Conservation (phyloP, 2,329 filamentous ascomycete genomes). For the Penicillium psychrosexuale region DNA sequence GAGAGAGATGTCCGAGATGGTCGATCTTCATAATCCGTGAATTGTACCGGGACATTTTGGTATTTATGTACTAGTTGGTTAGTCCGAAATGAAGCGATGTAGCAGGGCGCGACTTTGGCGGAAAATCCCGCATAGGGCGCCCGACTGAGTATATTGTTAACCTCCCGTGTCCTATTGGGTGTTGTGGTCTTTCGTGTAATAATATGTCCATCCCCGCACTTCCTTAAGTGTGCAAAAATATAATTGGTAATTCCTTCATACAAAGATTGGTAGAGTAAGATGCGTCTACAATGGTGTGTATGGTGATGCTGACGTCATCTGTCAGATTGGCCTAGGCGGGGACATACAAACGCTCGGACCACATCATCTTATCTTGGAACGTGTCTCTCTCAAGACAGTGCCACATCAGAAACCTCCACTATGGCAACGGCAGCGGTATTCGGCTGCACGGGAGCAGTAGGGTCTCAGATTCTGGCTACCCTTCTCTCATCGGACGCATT, state of each 20-base stretch:
- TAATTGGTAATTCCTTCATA: too few species aligned
- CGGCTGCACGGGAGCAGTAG: slow-evolving; percentile 33
- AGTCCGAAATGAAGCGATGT: not conserved
- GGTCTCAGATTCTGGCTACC: slow-evolving; percentile 31
- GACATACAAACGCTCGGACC: not conserved
- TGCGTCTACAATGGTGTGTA: too few species aligned
- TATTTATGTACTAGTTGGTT: not conserved
- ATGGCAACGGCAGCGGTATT: slow-evolving; percentile 34
- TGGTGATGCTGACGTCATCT: not conserved
- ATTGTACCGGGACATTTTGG: not conserved
- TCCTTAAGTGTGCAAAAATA: too few species aligned
- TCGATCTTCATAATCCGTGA: too few species aligned
- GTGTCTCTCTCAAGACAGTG: not conserved
- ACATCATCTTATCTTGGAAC: not conserved
- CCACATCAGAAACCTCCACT: slow-evolving; percentile 4
- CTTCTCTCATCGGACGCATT: slow-evolving; percentile 25
- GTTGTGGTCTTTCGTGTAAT: too few species aligned
- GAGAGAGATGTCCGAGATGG: not conserved
- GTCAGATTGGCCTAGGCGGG: not conserved
- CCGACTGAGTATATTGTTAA: too few species aligned
- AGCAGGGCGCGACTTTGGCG: not conserved
- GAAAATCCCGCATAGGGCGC: slow-evolving; percentile 2
- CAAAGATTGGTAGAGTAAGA: too few species aligned
- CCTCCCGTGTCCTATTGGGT: too few species aligned
- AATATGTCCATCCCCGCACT: too few species aligned